phyloP scores from a whole-genome alignment of 441 rosid genomes.

The Erodium moschatum region DNA sequence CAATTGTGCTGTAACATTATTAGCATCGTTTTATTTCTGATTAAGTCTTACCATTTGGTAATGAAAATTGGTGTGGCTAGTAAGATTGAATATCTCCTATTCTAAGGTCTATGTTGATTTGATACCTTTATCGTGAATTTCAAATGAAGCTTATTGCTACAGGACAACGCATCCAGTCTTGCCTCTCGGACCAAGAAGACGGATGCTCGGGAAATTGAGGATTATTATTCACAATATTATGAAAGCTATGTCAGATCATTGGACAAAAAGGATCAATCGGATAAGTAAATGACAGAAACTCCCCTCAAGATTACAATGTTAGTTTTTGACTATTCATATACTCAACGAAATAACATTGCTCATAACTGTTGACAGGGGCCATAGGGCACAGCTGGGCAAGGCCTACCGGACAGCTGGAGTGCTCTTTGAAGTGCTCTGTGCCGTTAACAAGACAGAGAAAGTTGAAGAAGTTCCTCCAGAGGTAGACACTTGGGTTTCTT shows the following conservation, averaged over 20 bases:
- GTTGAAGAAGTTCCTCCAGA: constrained; percentile 99
- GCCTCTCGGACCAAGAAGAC: constrained; percentile 89
- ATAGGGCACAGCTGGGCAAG: constrained; percentile 94
- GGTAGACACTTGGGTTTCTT: constrained; percentile 32
- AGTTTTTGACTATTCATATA: background rate
- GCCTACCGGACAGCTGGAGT: constrained; percentile 98
- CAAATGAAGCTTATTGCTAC: constrained; percentile 9
- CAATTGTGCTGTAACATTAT: background rate
- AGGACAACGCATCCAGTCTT: constrained; percentile 94
- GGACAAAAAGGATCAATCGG: constrained; percentile 89
- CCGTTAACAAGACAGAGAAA: constrained; percentile 90
- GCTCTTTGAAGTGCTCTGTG: constrained; percentile 95
- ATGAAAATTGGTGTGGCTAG: too few relatives aligned
- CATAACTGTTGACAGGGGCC: constrained; percentile 40
- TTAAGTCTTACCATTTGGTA: background rate
- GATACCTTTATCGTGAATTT: background rate
- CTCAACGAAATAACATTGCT: background rate
- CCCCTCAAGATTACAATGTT: constrained; percentile 3
- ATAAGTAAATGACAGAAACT: constrained; percentile 35
- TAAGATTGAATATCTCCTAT: background rate
- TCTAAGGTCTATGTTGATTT: too few relatives aligned
- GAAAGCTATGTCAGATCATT: constrained; percentile 82
- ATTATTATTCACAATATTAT: constrained; percentile 89
- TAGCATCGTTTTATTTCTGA: background rate
- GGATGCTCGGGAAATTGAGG: constrained; percentile 89